phyloP scores from a whole-genome alignment of 1,284 basidiomycete genomes.

The Schizophyllum commune region DNA sequence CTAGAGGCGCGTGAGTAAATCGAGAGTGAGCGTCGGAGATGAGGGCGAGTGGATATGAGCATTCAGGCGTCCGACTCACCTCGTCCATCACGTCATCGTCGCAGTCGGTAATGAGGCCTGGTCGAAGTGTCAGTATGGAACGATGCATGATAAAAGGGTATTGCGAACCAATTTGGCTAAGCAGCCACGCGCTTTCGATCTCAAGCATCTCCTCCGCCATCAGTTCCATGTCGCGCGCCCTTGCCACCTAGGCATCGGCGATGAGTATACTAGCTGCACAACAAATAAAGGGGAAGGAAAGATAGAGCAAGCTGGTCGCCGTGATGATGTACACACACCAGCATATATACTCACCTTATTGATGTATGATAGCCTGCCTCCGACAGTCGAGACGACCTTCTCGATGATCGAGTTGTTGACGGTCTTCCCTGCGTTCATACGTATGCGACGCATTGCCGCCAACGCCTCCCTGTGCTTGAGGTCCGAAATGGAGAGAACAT shows the following conservation, averaged over 20 bases:
- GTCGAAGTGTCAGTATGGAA: neutral
- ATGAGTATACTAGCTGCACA: too few species aligned
- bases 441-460: slow-evolving; percentile 51
- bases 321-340: neutral
- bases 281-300: too few species aligned
- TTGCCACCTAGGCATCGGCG: slow-evolving; percentile 27
- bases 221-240: slow-evolving; percentile 50
- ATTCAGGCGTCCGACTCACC: too few species aligned
- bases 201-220: slow-evolving; percentile 56
- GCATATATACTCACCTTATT: slow-evolving; percentile 35
- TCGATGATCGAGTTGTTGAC: slow-evolving; percentile 32
- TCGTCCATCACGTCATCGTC: slow-evolving; percentile 87
- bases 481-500: slow-evolving; percentile 70
- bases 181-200: slow-evolving; percentile 74
- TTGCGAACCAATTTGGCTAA: slow-evolving; percentile 65
- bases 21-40: neutral
- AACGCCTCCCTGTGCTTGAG: slow-evolving; percentile 57
- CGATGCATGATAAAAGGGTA: slow-evolving; percentile 14
- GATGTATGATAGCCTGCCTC: slow-evolving; percentile 74
- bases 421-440: slow-evolving; percentile 24
- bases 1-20: slow-evolving; percentile 20
- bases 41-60: too few species aligned
- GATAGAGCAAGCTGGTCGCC: too few species aligned
- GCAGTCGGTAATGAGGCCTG: slow-evolving; percentile 56
- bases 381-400: slow-evolving; percentile 54